These are phyloP conservation scores for Balansia obtecta DNA, from an alignment of 2,329 filamentous ascomycete genomes.

Conservation along the genomic window DNA sequence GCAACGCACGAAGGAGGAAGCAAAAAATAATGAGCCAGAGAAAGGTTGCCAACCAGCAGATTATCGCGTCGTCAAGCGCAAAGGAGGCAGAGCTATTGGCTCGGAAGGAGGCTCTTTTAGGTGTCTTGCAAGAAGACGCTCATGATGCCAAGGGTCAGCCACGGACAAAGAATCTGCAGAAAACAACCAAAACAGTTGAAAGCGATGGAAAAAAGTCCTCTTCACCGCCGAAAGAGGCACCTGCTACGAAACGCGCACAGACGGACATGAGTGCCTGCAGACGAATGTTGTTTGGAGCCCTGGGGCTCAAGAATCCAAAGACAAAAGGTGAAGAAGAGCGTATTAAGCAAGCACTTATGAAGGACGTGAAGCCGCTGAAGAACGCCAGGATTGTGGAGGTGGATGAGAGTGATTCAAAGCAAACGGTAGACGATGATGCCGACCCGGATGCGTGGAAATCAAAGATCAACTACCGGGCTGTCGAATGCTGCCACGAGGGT, in stretches of 20 bases:
- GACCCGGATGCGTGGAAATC: conserved; percentile 57
- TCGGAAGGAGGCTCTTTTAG: conserved; percentile 28
- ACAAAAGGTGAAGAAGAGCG: conserved; percentile 55
- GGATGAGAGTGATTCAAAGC: conserved; percentile 6
- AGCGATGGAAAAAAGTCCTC: not conserved
- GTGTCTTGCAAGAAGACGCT: not conserved
- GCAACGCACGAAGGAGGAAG: conserved; percentile 37
- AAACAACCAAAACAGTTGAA: not conserved
- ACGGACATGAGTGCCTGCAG: conserved; percentile 46
- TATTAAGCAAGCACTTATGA: conserved; percentile 46
- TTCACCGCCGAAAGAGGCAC: not conserved
- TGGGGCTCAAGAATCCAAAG: conserved; percentile 58
- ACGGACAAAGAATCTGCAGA: not conserved
- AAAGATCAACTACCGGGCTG: conserved; percentile 62
- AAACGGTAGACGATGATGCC: conserved; percentile 15
- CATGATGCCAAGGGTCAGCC: not conserved
- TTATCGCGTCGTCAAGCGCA: not conserved
- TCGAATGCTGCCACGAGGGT: conserved; percentile 69
- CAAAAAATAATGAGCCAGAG: conserved; percentile 15
- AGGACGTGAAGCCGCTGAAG: conserved; percentile 31
- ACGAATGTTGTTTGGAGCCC: conserved; percentile 58
- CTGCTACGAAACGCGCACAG: conserved; percentile 4
- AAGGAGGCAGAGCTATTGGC: conserved; percentile 19
- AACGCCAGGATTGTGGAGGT: conserved; percentile 21
- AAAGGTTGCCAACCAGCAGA: not conserved